Base-by-base conservation (phyloP, 768 basidiomycete species). In the Candolleomyces efflorescens region DNA sequence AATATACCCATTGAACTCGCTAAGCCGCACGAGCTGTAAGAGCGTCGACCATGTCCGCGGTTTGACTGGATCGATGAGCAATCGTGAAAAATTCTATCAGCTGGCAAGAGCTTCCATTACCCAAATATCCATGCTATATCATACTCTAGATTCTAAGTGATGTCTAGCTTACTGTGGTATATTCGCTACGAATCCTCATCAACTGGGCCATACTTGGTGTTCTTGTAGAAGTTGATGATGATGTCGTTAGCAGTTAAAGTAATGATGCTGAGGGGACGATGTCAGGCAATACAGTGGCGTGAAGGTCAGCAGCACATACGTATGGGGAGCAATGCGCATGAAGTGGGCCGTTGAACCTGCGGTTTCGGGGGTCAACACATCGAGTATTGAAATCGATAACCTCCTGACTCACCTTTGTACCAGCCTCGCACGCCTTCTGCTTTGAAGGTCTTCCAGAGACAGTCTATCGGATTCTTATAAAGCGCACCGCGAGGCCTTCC, bases 361-460 rank as follows among this genome's bases (percentile, higher is more conserved):
- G 51, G 46, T 37, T 6, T 11, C 23, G 27, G 1, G n/a, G 17
- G 38, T 57, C 36, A 56, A 20, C 18, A n/a, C 12, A 39, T 26
- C 50, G 44, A 54, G 10, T 55, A 48, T 18, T 7, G 37, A 57
- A 15, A 20, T 26, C 12, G 38, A 61, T 65, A 32, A 7, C 20
- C 24, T 2, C 37, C 26, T 5, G 32, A 17, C 64, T 13, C 62
- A 83, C 93, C 95, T 78, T 98, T 98, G 76, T 99, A 99, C 90
- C 89, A 92, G n/a, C 93, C 97, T 22, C 83, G 77, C 10, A 94
- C 73, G 32, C 97, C 97, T 74, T 99, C 97, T 0, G 87, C 77
- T 68, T 86, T 86, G 62, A 92, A 82, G 0, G 97, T 99, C 78
- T 97, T 98, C 92, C 90, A 96, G 51, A 99, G 76, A 74, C 96